Evolutionary conservation across 176 grass and related monocot genomes (phyloP).

Genomic region (Triticum urartu): DNA sequence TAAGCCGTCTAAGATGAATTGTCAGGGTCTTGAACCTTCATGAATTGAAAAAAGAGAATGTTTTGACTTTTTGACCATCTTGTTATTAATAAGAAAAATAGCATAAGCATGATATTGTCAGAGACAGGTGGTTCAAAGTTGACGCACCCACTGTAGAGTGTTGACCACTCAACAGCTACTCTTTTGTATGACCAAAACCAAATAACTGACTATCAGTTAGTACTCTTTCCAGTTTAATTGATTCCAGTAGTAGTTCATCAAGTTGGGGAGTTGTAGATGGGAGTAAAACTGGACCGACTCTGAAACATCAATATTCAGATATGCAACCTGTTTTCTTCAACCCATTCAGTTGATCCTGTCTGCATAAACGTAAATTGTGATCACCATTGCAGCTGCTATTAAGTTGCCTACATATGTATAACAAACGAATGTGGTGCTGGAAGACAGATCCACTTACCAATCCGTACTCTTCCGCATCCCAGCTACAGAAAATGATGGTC

Average conservation of each 20-base stretch:
- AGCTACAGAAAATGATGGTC: slow-evolving; percentile 91
- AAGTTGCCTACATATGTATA: neutral
- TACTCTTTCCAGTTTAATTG: slow-evolving; percentile 55
- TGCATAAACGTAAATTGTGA: slow-evolving; percentile 31
- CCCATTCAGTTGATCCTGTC: slow-evolving; percentile 97
- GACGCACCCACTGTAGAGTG: neutral
- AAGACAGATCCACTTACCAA: slow-evolving; percentile 38
- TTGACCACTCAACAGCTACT: neutral
- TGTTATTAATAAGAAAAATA: neutral
- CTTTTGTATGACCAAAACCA: neutral
- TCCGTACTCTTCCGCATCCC: slow-evolving; percentile 93
- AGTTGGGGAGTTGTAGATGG: slow-evolving; percentile 75
- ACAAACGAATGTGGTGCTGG: neutral
- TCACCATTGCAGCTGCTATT: neutral
- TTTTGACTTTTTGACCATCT: neutral
- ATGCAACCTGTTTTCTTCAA: slow-evolving; percentile 92
- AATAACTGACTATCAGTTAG: neutral
- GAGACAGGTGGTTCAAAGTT: neutral
- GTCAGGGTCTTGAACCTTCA: slow-evolving; percentile 91
- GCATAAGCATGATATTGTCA: neutral
- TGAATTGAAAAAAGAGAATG: neutral
- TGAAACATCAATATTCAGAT: slow-evolving; percentile 74
- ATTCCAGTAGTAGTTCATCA: slow-evolving; percentile 66
- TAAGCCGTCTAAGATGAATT: slow-evolving; percentile 75
- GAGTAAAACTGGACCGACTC: slow-evolving; percentile 47